Evolutionary conservation across 73 alveolate genomes (phyloP).

Genomic region (Paramecium sexaurelia): DNA sequence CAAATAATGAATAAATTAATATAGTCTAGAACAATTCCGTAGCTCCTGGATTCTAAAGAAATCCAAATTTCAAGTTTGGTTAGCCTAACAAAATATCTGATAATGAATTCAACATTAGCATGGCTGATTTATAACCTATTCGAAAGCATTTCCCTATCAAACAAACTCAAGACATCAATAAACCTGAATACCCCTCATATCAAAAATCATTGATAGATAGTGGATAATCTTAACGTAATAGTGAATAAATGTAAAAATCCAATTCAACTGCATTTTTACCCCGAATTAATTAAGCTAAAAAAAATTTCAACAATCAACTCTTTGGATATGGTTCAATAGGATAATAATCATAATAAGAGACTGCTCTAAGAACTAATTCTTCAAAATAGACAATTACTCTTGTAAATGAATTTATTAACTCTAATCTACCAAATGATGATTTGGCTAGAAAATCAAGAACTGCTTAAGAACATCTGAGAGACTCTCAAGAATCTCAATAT

Average conservation of each 20-base stretch:
- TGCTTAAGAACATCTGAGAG: background rate
- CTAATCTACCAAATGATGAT: slow-evolving; percentile 2
- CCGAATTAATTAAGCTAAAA: background rate
- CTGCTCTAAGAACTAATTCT: slow-evolving; percentile 21
- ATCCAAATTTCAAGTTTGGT: background rate
- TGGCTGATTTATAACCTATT: slow-evolving; percentile 14
- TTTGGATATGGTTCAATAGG: background rate
- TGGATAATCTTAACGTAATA: background rate
- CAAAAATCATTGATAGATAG: background rate
- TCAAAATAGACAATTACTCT: background rate
- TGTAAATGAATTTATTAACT: slow-evolving; percentile 6
- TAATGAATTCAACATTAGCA: background rate
- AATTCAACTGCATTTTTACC: slow-evolving; percentile 40
- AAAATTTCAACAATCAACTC: background rate
- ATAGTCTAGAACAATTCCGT: slow-evolving; percentile 1
- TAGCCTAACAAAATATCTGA: background rate
- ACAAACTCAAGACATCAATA: background rate
- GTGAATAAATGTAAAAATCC: slow-evolving; percentile 11
- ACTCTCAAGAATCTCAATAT: slow-evolving; percentile 16
- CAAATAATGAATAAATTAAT: slow-evolving; percentile 2
- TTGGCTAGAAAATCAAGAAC: background rate
- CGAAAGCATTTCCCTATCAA: background rate
- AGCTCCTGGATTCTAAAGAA: background rate
- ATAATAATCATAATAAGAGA: background rate
- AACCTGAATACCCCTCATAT: slow-evolving; percentile 23